phyloP scores from a whole-genome alignment of 805 yeast species.

The Wickerhamiella occidentalis region DNA sequence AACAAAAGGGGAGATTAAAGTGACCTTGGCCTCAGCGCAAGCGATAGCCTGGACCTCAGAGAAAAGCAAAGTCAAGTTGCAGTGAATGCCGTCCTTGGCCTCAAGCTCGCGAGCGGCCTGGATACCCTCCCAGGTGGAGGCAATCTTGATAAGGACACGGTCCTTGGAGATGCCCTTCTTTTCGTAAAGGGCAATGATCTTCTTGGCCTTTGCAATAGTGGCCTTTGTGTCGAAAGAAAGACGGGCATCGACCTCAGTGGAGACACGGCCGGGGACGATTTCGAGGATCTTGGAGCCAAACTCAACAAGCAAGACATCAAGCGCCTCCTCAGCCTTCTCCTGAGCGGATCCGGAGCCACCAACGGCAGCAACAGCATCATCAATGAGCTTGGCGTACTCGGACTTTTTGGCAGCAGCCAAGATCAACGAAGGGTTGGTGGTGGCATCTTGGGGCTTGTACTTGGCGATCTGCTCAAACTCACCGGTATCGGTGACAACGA shows the following conservation, averaged over 20 bases:
- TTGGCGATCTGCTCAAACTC: constrained; percentile 95
- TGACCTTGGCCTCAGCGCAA: constrained; percentile 93
- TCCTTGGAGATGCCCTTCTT: constrained; percentile 76
- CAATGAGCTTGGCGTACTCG: constrained; percentile 80
- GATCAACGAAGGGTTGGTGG: constrained; percentile 96
- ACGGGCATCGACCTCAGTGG: constrained; percentile 98
- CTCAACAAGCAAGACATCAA: constrained; percentile 87
- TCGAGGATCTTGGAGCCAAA: constrained; percentile 87
- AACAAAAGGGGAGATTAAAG: constrained; percentile 95
- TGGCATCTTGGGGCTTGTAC: constrained; percentile 97
- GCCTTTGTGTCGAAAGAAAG: constrained; percentile 91
- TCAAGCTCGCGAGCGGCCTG: constrained; percentile 96
- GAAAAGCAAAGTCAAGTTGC: constrained; percentile 90
- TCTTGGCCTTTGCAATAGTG: constrained; percentile 85
- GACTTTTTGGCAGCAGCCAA: constrained; percentile 89
- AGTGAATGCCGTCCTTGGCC: constrained; percentile 78
- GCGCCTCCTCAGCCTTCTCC: constrained; percentile 67
- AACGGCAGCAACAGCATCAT: constrained; percentile 80
- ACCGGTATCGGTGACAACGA: constrained; percentile 97
- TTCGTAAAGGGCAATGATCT: constrained; percentile 79
- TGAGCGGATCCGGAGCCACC: constrained; percentile 33
- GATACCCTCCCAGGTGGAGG: constrained; percentile 98
- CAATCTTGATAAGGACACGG: constrained; percentile 87
- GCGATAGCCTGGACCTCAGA: constrained; percentile 97
- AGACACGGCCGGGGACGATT: constrained; percentile 97